A percentile compares a stretch with the other conserved stretches of the same genome.
Evolutionary conservation across 2,329 filamentous ascomycete genomes (phyloP).

Genomic region (Colletotrichum orchidophilum): DNA sequence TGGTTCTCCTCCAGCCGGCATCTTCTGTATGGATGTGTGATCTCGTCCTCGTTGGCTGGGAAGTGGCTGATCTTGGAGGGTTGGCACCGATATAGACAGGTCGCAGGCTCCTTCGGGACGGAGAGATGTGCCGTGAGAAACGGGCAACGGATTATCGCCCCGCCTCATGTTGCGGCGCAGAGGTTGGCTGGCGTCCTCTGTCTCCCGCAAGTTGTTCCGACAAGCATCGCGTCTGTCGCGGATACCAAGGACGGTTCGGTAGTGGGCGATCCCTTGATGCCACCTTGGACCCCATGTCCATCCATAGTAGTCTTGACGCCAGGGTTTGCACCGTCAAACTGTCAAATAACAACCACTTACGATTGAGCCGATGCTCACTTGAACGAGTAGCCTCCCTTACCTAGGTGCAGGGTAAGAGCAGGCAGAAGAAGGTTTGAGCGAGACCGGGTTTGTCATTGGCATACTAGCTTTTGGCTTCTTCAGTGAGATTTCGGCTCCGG

Average conservation of each 20-base stretch:
- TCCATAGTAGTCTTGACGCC: background rate
- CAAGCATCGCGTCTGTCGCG: constrained; percentile 6
- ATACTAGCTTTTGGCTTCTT: constrained; percentile 22
- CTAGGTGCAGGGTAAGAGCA: background rate
- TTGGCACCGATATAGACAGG: background rate
- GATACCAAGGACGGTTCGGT: background rate
- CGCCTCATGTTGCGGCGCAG: background rate
- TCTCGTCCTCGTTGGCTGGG: background rate
- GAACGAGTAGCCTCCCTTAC: background rate
- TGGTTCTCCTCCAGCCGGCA: background rate
- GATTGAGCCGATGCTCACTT: background rate
- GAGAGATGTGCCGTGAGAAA: background rate
- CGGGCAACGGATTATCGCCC: background rate
- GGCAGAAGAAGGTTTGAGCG: constrained; percentile 11
- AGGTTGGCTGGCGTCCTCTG: background rate
- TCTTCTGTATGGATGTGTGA: background rate
- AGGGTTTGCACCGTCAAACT: background rate
- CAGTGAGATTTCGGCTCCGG: constrained; percentile 15
- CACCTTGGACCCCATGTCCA: background rate
- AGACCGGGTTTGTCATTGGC: background rate
- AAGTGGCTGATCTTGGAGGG: background rate
- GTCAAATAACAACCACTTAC: background rate
- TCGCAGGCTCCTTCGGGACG: background rate
- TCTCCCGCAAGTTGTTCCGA: background rate
- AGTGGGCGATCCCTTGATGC: background rate